These are phyloP conservation scores for Trichosporon faecale DNA, from an alignment of 1,284 basidiomycete species.

Conservation along the genomic window DNA sequence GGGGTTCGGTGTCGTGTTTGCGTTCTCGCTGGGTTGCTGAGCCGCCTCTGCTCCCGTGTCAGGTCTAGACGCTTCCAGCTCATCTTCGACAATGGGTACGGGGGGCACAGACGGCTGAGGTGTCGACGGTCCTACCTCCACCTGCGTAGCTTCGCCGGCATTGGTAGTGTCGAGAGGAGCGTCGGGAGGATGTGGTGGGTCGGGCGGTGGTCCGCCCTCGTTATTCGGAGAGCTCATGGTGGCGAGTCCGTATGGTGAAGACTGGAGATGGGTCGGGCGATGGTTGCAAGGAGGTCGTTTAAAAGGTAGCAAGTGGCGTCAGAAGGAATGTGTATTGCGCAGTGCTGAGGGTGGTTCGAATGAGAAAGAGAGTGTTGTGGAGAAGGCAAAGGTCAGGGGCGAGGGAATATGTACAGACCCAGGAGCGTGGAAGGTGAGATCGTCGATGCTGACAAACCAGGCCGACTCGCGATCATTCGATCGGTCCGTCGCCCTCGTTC, in stretches of 20 bases:
- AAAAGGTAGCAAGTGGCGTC: neutral
- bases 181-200: neutral
- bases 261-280: neutral
- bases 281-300: neutral
- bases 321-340: conserved; percentile 8
- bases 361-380: neutral
- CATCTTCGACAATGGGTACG: neutral
- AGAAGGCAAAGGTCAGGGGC: neutral
- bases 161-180: neutral
- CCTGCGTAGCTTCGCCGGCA: neutral
- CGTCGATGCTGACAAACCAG: conserved; percentile 9
- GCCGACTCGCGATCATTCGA: conserved; percentile 1
- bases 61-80: neutral
- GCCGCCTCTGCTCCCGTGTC: neutral
- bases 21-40: neutral
- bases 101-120: neutral
- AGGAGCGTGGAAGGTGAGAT: neutral
- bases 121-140: neutral
- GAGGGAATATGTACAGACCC: neutral
- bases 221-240: conserved; percentile 13
- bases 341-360: neutral
- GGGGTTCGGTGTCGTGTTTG: neutral
- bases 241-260: neutral
- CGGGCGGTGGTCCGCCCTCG: conserved; percentile 10
- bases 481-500: conserved; percentile 1